A percentile compares a stretch with the other conserved stretches of the same genome.
Evolutionary conservation across 805 yeast genomes (phyloP).

Genomic region (Candida corydali): DNA sequence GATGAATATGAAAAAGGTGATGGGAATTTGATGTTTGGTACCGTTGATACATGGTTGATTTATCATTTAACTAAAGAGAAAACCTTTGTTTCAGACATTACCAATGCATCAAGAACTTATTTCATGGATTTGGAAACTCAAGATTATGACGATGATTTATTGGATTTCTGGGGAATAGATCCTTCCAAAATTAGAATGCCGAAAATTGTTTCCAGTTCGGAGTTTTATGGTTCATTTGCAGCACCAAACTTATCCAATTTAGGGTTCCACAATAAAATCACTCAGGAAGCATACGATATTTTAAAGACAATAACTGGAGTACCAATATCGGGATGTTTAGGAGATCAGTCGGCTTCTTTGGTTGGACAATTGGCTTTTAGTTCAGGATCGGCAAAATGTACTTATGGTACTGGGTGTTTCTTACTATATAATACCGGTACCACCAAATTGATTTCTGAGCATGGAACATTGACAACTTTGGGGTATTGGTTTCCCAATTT

Average conservation of each 20-base stretch:
- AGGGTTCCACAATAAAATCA: slow-evolving; percentile 49
- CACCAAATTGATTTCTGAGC: slow-evolving; percentile 61
- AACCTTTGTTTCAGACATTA: slow-evolving; percentile 75
- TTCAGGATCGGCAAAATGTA: slow-evolving; percentile 86
- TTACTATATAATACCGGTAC: slow-evolving; percentile 82
- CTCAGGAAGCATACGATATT: slow-evolving; percentile 49
- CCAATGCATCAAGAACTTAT: slow-evolving; percentile 89
- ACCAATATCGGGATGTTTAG: slow-evolving; percentile 86
- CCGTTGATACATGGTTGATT: slow-evolving; percentile 91
- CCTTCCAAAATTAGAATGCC: slow-evolving; percentile 63
- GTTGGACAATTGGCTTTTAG: slow-evolving; percentile 88
- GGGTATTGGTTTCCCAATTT: slow-evolving; percentile 85
- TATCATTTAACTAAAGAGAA: slow-evolving; percentile 73
- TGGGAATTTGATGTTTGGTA: slow-evolving; percentile 78
- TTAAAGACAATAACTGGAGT: slow-evolving; percentile 49
- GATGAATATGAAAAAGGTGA: slow-evolving; percentile 71
- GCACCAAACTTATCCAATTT: slow-evolving; percentile 54
- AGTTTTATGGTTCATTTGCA: slow-evolving; percentile 67
- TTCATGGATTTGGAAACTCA: slow-evolving; percentile 77
- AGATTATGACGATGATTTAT: slow-evolving; percentile 70
- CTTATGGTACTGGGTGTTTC: slow-evolving; percentile 96
- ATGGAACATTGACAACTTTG: slow-evolving; percentile 85
- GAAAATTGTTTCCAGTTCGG: slow-evolving; percentile 72
- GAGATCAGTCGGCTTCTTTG: slow-evolving; percentile 91
- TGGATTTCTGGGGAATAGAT: slow-evolving; percentile 79